Evolutionary conservation across 495 filamentous ascomycete species (phyloP).

Genomic region (Aspergillus nanangensis): DNA sequence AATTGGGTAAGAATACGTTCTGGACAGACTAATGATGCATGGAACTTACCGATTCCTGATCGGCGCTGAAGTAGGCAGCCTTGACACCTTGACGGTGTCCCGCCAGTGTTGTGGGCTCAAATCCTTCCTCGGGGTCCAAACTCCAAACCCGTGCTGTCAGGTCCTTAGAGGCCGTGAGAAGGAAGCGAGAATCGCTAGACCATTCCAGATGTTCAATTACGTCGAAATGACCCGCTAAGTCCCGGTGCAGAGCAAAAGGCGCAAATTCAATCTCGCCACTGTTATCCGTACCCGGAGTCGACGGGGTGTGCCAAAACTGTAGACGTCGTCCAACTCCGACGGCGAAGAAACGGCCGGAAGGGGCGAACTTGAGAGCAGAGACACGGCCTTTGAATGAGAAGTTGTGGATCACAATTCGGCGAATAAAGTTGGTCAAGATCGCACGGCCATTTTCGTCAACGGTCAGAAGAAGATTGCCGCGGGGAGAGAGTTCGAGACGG

Average conservation of each 20-base stretch:
- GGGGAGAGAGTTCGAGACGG: slow-evolving; percentile 79
- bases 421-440: slow-evolving; percentile 83
- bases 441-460: slow-evolving; percentile 92
- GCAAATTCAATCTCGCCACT: slow-evolving; percentile 91
- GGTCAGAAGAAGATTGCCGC: slow-evolving; percentile 84
- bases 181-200: slow-evolving; percentile 93
- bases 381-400: slow-evolving; percentile 87
- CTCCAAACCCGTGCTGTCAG: slow-evolving; percentile 94
- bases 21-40: slow-evolving; percentile 39
- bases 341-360: slow-evolving; percentile 84
- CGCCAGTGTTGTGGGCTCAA: slow-evolving; percentile 80
- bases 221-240: slow-evolving; percentile 85
- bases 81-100: slow-evolving; percentile 85
- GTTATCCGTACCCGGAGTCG: slow-evolving; percentile 67
- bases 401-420: slow-evolving; percentile 81
- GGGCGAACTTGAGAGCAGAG: slow-evolving; percentile 84
- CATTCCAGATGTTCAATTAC: slow-evolving; percentile 79
- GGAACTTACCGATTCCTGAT: slow-evolving; percentile 68
- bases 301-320: slow-evolving; percentile 94
- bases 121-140: slow-evolving; percentile 77
- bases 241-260: slow-evolving; percentile 83
- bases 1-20: slow-evolving; percentile 34
- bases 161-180: slow-evolving; percentile 86
- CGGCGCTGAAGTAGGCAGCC: slow-evolving; percentile 86
- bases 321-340: slow-evolving; percentile 79